A percentile compares a stretch with the other conserved stretches of the same genome.
phyloP scores from a whole-genome alignment of 179 eudicot genomes.

The Silene coronaria region DNA sequence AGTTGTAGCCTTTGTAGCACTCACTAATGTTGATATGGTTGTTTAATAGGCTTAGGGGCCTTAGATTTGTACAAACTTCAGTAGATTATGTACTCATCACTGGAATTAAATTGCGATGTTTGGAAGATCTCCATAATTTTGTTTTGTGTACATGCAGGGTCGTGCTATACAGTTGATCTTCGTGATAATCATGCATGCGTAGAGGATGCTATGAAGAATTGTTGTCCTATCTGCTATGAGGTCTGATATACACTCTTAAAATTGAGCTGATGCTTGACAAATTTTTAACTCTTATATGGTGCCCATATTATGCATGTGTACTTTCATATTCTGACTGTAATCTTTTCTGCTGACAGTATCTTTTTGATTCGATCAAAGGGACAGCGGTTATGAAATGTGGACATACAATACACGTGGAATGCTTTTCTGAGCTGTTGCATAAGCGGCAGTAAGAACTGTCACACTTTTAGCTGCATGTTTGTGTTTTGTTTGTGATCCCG shows the following conservation, averaged over 20 bases:
- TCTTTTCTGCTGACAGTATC: constrained; percentile 45
- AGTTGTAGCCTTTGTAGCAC: background rate
- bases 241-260: constrained; percentile 26
- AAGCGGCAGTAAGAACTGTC: constrained; percentile 49
- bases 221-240: constrained; percentile 93
- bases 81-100: background rate
- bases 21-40: background rate
- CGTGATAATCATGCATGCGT: constrained; percentile 75
- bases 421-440: constrained; percentile 41
- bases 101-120: background rate
- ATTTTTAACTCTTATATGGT: background rate
- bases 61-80: background rate
- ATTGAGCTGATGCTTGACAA: background rate
- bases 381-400: constrained; percentile 65
- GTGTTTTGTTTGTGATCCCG: background rate
- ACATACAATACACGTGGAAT: constrained; percentile 68
- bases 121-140: background rate
- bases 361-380: constrained; percentile 64
- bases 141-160: constrained; percentile 40
- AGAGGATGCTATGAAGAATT: constrained; percentile 78
- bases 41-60: background rate
- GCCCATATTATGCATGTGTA: background rate
- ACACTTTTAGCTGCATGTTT: constrained; percentile 8
- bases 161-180: constrained; percentile 57
- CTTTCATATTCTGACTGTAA: constrained; percentile 13